Base-by-base conservation (phyloP, 495 filamentous ascomycete species). In the Articulospora tetracladia region DNA sequence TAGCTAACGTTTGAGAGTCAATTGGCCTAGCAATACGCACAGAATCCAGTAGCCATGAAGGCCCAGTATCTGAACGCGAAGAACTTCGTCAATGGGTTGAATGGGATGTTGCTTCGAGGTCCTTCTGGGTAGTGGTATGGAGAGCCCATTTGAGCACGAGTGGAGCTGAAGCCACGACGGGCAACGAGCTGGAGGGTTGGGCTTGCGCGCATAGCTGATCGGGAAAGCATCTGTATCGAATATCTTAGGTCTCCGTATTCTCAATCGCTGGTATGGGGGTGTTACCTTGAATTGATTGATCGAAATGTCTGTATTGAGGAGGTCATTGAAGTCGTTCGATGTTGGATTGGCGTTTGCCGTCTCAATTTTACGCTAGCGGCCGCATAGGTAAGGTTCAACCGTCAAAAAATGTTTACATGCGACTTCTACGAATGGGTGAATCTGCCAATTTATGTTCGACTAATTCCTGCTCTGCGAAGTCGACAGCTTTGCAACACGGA, bases 91-190 rank as follows among this genome's bases (percentile, higher is more conserved):
- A 88, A 77, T 65, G 95, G 86, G 82, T 98, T 95, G 86, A 98
- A 98, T 61, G 94, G 94, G 60, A 98, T 77, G 82, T 96, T 97
- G 80, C 83, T 86, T 71, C 86, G 86, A 68, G 95, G 94, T 55
- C 94, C 95, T 81, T 98, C 95, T 61, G 93, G 89, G 80, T 98
- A 98, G 82, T 98, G 94, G 83, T 96, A 95, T 26, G 92, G 92
- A 70, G 91, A 94, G 59, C 83, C 84, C 66, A 94, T 77, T 76
- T 89, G 93, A 73, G 88, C 77, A 65, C 90, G 88, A 72, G 93
- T 96, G 72, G 91, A 86, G 76, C 91, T 87, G 85, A 98, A 95
- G 77, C 89, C 92, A 71, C 94, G 93, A 78, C 93, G 91, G 82
- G 87, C 84, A 76, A 92, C 83, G 68, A 86, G 70, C 54, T 80